These are phyloP conservation scores for Blastobotrys robertii DNA, from an alignment of 805 yeast genomes.

Conservation along the genomic window DNA sequence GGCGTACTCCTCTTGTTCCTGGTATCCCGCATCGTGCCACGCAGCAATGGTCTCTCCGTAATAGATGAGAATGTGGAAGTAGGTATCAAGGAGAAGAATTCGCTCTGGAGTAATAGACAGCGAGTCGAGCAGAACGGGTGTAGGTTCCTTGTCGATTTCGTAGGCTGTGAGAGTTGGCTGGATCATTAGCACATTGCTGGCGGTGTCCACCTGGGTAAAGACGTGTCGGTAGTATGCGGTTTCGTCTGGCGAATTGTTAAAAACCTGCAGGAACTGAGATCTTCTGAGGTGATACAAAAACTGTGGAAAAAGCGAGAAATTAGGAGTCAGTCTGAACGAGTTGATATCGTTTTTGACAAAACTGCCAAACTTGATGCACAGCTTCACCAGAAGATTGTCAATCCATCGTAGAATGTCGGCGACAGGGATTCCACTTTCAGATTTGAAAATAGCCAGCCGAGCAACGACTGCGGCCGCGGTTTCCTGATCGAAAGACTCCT, in stretches of 20 bases:
- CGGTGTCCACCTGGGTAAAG: conserved; percentile 75
- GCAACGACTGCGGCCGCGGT: conserved; percentile 91
- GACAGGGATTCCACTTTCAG: conserved; percentile 62
- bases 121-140: conserved; percentile 82
- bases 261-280: conserved; percentile 84
- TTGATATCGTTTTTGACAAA: conserved; percentile 70
- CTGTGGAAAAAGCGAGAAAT: conserved; percentile 83
- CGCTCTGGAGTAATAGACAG: conserved; percentile 77
- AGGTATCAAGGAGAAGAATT: conserved; percentile 78
- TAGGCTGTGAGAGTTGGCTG: conserved; percentile 88
- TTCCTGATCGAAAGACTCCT: conserved; percentile 77
- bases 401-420: conserved; percentile 89
- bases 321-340: conserved; percentile 68
- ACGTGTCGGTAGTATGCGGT: conserved; percentile 90
- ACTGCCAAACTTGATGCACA: conserved; percentile 82
- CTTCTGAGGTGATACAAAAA: conserved; percentile 87
- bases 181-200: conserved; percentile 87
- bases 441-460: conserved; percentile 70
- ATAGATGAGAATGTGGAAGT: conserved; percentile 84
- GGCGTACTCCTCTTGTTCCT: conserved; percentile 74
- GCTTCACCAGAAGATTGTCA: conserved; percentile 71
- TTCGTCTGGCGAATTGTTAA: conserved; percentile 95
- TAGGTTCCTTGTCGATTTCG: conserved; percentile 71
- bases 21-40: conserved; percentile 89
- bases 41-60: conserved; percentile 87